Evolutionary conservation across 352 stramenopile genomes (phyloP), one percentile per base, ranked within the genome.

Genomic region (Aphanomyces cochlioides): DNA sequence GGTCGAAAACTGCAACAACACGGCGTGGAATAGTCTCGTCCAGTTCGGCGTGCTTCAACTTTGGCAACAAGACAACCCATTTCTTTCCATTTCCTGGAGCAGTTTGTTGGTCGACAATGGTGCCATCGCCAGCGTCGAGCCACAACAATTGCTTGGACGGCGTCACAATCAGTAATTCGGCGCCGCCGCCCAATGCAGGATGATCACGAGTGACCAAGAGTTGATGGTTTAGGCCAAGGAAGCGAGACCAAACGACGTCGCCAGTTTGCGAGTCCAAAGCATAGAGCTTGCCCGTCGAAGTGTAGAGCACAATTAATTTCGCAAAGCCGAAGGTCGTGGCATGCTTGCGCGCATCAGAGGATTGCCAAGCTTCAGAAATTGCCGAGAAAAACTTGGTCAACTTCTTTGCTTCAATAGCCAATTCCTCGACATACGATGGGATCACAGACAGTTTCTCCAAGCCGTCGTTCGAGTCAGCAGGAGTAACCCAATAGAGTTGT

Each of bases 171-270:
- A 94, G 69, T 45, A 94, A 60, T 66, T 94, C 87, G 34, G 87
- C 80, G 15, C 85, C 87, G 54, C 78, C 75, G 5, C 87, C 87
- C 38, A 92, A 76, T 7, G 81, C 87, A 7, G 87, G 87, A 69
- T 93, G 85, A 54, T 93, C 85, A 28, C 87, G 84, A 10, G 82
- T 92, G 45, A 93, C 85, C 38, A 85, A 88, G 21, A 94, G 78
- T 34, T 86, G 81, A 70, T 89, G 88, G n/a, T 89, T 73, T 3
- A 75, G 75, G 17, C 85, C 85, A 2, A 93, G 80, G 57, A 84
- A 93, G 17, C 74, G 73, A 28, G 81, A 88, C 85, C 85, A 94
- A 2, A 79, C 85, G 4, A 94, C 75, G 2, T 78, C 83, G 53
- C 81, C 90, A 28, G 84, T 84, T 56, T 92, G 83, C 13, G 85